phyloP scores from a whole-genome alignment of 1,139 yeast genomes.

The Pichia sp. region DNA sequence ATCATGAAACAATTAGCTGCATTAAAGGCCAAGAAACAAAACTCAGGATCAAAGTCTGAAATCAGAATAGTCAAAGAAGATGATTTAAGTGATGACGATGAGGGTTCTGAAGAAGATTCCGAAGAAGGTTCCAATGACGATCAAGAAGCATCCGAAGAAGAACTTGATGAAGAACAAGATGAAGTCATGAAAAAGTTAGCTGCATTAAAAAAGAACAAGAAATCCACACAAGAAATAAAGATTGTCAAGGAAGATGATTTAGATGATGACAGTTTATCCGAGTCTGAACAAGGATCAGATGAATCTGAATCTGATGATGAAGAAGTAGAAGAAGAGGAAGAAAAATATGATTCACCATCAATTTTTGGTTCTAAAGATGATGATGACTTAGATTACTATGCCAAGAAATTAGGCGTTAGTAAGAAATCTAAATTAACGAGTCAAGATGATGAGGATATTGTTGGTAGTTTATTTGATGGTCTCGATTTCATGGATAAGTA shows the following conservation, averaged over 20 bases:
- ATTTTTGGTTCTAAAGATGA: slow-evolving; percentile 51
- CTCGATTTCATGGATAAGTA: slow-evolving; percentile 34
- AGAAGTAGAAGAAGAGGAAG: slow-evolving; percentile 13
- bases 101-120: not conserved
- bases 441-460: slow-evolving; percentile 30
- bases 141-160: too few species aligned
- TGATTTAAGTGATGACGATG: slow-evolving; percentile 23
- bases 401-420: slow-evolving; percentile 55
- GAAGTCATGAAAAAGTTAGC: slow-evolving; percentile 19
- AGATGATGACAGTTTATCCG: slow-evolving; percentile 21
- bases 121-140: not conserved
- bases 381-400: slow-evolving; percentile 79
- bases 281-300: not conserved
- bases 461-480: slow-evolving; percentile 48
- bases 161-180: slow-evolving; percentile 16
- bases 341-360: slow-evolving; percentile 30
- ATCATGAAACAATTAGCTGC: slow-evolving; percentile 19
- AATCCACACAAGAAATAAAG: slow-evolving; percentile 10
- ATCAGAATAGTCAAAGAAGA: slow-evolving; percentile 27
- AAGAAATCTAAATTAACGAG: slow-evolving; percentile 23
- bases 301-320: slow-evolving; percentile 3
- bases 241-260: slow-evolving; percentile 28
- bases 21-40: slow-evolving; percentile 15
- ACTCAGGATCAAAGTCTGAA: slow-evolving; percentile 6
- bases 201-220: slow-evolving; percentile 17